Conservation (phyloP, 306 rosid species). For the Lathyrus aphaca region DNA sequence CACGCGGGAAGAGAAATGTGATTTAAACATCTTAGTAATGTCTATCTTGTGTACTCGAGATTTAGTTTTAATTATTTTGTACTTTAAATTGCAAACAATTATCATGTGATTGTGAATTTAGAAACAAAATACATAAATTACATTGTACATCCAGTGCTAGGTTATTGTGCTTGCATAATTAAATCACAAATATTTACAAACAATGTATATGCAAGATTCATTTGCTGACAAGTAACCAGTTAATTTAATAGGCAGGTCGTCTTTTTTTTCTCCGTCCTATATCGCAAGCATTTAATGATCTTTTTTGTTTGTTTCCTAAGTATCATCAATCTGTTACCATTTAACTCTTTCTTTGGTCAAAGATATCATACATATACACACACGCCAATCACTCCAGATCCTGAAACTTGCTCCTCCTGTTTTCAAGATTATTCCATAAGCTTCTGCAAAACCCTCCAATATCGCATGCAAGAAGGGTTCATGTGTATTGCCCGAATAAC, state of each 20-base stretch:
- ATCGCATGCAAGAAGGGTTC: conserved; percentile 80
- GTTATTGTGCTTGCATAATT: no score
- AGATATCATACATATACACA: conserved; percentile 7
- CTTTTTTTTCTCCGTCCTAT: no score
- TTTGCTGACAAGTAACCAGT: background rate
- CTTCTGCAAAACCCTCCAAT: conserved; percentile 73
- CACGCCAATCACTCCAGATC: background rate
- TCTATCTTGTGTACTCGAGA: no score
- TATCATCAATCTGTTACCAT: background rate
- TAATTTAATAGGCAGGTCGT: background rate
- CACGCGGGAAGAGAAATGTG: no score
- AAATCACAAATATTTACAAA: no score
- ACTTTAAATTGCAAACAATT: no score
- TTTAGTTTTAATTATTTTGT: no score
- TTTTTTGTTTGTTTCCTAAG: background rate
- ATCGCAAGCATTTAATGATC: background rate
- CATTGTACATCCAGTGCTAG: no score
- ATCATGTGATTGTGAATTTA: no score
- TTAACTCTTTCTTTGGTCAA: conserved; percentile 14
- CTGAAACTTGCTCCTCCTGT: conserved; percentile 17
- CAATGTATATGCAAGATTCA: background rate
- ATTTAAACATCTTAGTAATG: no score
- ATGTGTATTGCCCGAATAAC: conserved; percentile 79
- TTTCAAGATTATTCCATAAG: conserved; percentile 39
- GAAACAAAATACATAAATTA: no score